A percentile compares a stretch with the other conserved stretches of the same genome.
Conservation (phyloP, 345 rosid genomes). For the Hibiscus tridactylites region DNA sequence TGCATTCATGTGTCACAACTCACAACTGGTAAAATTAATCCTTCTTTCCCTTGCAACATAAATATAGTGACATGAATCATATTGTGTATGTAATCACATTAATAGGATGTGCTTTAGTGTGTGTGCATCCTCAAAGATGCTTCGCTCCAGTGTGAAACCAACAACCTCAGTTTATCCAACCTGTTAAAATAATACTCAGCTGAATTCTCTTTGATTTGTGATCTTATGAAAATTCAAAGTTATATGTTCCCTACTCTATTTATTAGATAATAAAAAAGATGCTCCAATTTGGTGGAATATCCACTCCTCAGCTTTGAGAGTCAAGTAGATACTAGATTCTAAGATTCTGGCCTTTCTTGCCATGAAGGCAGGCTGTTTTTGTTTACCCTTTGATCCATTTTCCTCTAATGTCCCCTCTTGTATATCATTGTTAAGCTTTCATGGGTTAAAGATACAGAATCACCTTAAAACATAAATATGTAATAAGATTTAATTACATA, state of each 20-base stretch:
- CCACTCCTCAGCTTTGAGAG: background rate
- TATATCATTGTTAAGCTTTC: background rate
- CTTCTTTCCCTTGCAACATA: background rate
- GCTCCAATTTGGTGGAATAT: background rate
- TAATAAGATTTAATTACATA: background rate
- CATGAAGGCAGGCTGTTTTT: background rate
- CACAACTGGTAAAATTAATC: background rate
- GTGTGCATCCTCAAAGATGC: background rate
- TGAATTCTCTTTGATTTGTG: background rate
- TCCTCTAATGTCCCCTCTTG: background rate
- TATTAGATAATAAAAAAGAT: background rate
- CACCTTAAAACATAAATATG: background rate
- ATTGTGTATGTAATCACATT: background rate
- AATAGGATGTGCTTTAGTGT: background rate
- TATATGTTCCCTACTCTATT: background rate
- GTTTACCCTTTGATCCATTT: background rate
- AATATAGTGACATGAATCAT: background rate
- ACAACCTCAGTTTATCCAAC: background rate
- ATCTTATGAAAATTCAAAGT: background rate
- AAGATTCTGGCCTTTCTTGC: background rate
- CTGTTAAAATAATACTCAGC: background rate
- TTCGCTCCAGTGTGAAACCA: background rate
- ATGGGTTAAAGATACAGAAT: background rate
- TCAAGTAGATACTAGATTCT: background rate
- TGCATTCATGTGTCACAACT: background rate